A percentile compares a stretch with the other conserved stretches of the same genome.
phyloP scores from a whole-genome alignment of 1,284 basidiomycete species.

The Tilletiopsis washingtonensis region DNA sequence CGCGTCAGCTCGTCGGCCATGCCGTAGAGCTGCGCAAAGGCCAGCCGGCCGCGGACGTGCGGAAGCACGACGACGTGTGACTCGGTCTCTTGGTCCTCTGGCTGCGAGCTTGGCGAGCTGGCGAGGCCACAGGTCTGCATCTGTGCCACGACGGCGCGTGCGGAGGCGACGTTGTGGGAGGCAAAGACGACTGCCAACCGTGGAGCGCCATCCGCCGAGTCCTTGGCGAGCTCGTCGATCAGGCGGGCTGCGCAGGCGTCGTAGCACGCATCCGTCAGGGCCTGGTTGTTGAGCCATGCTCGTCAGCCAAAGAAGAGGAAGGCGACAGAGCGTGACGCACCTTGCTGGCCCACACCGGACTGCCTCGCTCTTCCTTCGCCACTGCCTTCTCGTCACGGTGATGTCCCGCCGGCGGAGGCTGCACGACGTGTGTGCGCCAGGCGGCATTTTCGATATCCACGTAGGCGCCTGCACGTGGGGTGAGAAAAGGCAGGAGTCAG shows the following conservation, averaged over 20 bases:
- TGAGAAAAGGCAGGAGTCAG: neutral
- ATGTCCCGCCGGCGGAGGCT: slow-evolving; percentile 25
- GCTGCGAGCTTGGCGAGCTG: no score
- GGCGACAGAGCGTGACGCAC: no score
- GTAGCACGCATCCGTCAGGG: slow-evolving; percentile 72
- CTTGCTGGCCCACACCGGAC: slow-evolving; percentile 52
- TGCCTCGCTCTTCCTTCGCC: slow-evolving; percentile 28
- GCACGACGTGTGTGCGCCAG: slow-evolving; percentile 37
- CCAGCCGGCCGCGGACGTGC: slow-evolving; percentile 59
- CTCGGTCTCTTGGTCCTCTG: no score
- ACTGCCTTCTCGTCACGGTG: slow-evolving; percentile 2
- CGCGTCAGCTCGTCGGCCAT: slow-evolving; percentile 65
- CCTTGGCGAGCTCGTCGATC: slow-evolving; percentile 54
- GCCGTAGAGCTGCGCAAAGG: slow-evolving; percentile 79
- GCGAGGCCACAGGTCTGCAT: slow-evolving; percentile 57
- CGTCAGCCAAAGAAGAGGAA: no score
- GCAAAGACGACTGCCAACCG: slow-evolving; percentile 69
- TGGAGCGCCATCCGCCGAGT: no score
- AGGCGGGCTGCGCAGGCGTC: slow-evolving; percentile 62
- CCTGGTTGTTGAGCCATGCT: no score
- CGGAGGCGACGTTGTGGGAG: slow-evolving; percentile 72
- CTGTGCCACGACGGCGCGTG: slow-evolving; percentile 58
- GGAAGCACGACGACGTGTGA: neutral
- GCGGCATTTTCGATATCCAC: slow-evolving; percentile 62
- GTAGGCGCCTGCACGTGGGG: slow-evolving; percentile 60